Conservation (phyloP, 129 eudicot genomes). For the Logfia minima region DNA sequence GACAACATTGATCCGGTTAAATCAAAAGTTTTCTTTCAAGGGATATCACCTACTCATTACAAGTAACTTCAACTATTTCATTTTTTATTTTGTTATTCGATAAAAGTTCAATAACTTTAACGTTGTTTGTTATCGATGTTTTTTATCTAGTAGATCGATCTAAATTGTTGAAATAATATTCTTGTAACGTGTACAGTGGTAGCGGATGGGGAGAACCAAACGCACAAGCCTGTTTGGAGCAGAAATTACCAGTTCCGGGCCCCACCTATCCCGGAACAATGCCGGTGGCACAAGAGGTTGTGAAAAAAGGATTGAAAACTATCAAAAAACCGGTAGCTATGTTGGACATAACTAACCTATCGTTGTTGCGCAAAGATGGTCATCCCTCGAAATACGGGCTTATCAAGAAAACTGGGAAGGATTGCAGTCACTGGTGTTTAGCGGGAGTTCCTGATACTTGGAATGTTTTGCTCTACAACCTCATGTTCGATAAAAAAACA, state of each 20-base stretch:
- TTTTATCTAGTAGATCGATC: neutral
- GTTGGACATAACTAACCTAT: slow-evolving; percentile 67
- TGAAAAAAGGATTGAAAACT: slow-evolving; percentile 49
- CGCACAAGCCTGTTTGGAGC: slow-evolving; percentile 59
- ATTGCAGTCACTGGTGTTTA: slow-evolving; percentile 94
- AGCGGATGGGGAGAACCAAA: slow-evolving; percentile 57
- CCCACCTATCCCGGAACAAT: slow-evolving; percentile 49
- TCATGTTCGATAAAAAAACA: slow-evolving; percentile 20
- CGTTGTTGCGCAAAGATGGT: slow-evolving; percentile 69
- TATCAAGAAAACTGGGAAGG: slow-evolving; percentile 37
- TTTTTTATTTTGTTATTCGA: too few species aligned
- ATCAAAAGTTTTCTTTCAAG: slow-evolving; percentile 57
- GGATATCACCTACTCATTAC: slow-evolving; percentile 76
- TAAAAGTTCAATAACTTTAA: too few species aligned
- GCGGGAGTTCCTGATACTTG: slow-evolving; percentile 91
- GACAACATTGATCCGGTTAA: slow-evolving; percentile 47
- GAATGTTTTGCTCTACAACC: slow-evolving; percentile 71
- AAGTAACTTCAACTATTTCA: slow-evolving; percentile 35
- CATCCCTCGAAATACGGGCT: slow-evolving; percentile 77
- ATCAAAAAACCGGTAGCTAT: slow-evolving; percentile 59
- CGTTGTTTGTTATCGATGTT: too few species aligned
- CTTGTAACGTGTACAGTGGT: slow-evolving; percentile 43
- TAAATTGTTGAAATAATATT: neutral
- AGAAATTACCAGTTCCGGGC: slow-evolving; percentile 49
- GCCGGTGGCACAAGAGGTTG: slow-evolving; percentile 45